Base-by-base conservation (phyloP, 805 yeast species). In the Kregervanrija pseudodelftensis region DNA sequence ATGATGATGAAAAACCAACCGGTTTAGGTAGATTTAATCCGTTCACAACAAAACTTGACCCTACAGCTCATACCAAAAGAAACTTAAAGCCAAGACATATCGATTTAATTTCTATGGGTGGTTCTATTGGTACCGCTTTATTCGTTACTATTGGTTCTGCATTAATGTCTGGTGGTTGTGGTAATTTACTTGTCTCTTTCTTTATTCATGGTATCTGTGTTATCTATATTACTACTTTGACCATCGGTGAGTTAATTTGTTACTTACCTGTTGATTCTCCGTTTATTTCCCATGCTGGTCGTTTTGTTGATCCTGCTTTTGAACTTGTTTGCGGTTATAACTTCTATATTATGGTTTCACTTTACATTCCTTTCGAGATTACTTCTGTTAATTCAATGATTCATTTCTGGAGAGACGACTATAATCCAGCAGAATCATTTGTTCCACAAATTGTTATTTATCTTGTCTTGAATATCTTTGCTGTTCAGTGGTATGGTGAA, bases 321-420 rank as follows among this genome's bases (percentile, higher is more conserved):
- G 93, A 84, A 52, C 75, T 83, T 37, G 76, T 76, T 71, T 78
- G 84, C 2, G 89, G 91, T 28, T 85, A 87, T 82, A 85, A 85
- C 57, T 85, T 82, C 56, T 84, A 85, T 76, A 69, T 85, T 49
- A 66, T 85, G 54, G 82, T 84, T 58, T 82, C 89, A 50, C 80
- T 85, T 0, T 79, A 80, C 48, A 82, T 87, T 41, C 95, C 95
- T 2, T 85, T 81, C 55, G 95, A 88, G 64, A 80, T 87, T 43
- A 84, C 84, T 8, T 84, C 89, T 7, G 90, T 83, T 8, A 84
- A 85, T 52, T 74, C 87, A 11, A 79, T 87, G 55, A 72, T 87
- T 39, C 89, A 86, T 57, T 87, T 71, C 56, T 87, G 95, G 95
- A 69, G 85, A 48, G 79, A 77, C 49, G 90, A 80, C 53, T 85